A percentile compares a stretch with the other conserved stretches of the same genome.
These are phyloP conservation scores for Stachybotrys echinatus DNA, from an alignment of 2,329 filamentous ascomycete species.

Conservation along the genomic window DNA sequence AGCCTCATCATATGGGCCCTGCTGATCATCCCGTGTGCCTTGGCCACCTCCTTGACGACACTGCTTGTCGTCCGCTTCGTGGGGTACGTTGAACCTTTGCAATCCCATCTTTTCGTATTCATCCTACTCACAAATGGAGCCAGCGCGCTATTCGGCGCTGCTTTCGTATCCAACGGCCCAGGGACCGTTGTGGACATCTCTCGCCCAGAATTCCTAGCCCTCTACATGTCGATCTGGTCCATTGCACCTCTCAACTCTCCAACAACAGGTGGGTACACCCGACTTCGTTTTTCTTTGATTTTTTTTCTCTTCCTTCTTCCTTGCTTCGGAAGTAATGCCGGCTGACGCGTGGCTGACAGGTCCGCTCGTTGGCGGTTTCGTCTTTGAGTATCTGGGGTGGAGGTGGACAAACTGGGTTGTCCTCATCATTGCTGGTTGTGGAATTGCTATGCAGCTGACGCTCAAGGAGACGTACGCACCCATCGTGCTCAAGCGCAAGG, in stretches of 20 bases:
- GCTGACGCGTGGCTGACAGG: too few species aligned
- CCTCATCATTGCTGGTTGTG: conserved; percentile 63
- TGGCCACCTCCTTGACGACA: conserved; percentile 61
- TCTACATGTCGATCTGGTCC: conserved; percentile 79
- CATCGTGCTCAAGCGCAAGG: conserved; percentile 61
- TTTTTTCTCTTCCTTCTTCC: neutral
- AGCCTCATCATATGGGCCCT: conserved; percentile 61
- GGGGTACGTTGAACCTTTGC: conserved; percentile 37
- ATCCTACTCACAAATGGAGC: too few species aligned
- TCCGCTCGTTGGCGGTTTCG: conserved; percentile 65
- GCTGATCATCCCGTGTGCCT: conserved; percentile 65
- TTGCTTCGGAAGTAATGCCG: too few species aligned
- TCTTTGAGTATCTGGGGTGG: conserved; percentile 70
- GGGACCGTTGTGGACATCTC: conserved; percentile 81
- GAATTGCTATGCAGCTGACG: conserved; percentile 51
- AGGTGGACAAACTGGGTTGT: conserved; percentile 82
- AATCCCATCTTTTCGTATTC: neutral
- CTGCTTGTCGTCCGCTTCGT: conserved; percentile 73
- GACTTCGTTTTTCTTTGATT: too few species aligned
- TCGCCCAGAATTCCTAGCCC: conserved; percentile 70
- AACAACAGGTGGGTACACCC: conserved; percentile 13
- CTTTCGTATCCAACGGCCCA: conserved; percentile 78
- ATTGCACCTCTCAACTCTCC: conserved; percentile 82
- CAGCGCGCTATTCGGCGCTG: conserved; percentile 53
- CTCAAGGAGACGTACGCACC: conserved; percentile 76